These are phyloP conservation scores for Phytophthora tentaculata DNA, from an alignment of 352 stramenopile species.

Conservation along the genomic window DNA sequence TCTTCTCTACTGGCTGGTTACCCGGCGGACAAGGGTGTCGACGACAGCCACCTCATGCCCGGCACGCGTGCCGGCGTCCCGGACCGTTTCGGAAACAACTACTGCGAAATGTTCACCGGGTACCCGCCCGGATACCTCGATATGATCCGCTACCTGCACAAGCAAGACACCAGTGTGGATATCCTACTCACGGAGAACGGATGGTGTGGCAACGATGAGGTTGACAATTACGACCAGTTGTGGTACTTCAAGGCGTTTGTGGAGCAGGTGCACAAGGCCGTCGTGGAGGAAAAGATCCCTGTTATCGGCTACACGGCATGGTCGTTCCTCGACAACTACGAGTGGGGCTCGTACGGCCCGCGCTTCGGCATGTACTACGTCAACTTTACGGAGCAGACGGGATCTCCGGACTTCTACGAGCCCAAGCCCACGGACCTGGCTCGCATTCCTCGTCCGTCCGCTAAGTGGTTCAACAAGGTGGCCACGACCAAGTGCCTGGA, in stretches of 20 bases:
- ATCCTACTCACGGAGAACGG: conserved; percentile 58
- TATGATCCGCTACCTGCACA: conserved; percentile 50
- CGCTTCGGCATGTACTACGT: conserved; percentile 76
- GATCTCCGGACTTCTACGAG: conserved; percentile 32
- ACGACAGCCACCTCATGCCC: conserved; percentile 55
- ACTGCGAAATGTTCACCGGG: conserved; percentile 45
- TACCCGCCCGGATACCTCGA: conserved; percentile 51
- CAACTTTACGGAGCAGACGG: conserved; percentile 50
- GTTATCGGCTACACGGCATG: conserved; percentile 43
- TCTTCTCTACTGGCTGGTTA: conserved; percentile 38
- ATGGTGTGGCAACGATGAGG: conserved; percentile 48
- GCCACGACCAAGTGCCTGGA: conserved; percentile 43
- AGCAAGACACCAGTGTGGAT: conserved; percentile 39
- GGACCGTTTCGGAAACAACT: conserved; percentile 45
- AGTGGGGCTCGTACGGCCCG: conserved; percentile 53
- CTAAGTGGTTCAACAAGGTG: conserved; percentile 48
- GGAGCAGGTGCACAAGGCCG: conserved; percentile 48
- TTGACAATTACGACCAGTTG: conserved; percentile 52
- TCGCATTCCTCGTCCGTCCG: conserved; percentile 45
- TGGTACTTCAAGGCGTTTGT: conserved; percentile 47
- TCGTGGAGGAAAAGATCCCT: conserved; percentile 42
- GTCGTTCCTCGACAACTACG: conserved; percentile 50
- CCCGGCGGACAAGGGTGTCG: conserved; percentile 51
- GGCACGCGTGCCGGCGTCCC: conserved; percentile 48
- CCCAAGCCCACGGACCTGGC: conserved; percentile 37